Percentiles rank a stretch among this genome's conserved stretches.
These are phyloP conservation scores for Xylaria sp. DNA, from an alignment of 2,329 filamentous ascomycete genomes.

Conservation along the genomic window DNA sequence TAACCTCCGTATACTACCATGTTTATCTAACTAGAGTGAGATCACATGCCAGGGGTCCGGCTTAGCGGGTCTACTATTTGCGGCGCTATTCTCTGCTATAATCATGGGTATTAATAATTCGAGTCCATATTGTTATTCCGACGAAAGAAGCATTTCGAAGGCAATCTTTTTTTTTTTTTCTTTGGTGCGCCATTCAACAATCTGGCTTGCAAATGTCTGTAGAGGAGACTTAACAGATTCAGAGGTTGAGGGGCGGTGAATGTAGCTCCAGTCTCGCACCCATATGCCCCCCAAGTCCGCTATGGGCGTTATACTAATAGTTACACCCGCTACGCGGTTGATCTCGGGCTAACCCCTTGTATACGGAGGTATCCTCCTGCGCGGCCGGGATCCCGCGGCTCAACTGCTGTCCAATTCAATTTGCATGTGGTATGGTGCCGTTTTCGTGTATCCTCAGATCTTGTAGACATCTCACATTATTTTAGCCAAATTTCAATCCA, in stretches of 20 bases:
- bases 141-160: neutral
- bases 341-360: slow-evolving; percentile 15
- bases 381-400: slow-evolving; percentile 23
- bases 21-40: neutral
- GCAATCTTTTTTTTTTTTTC: neutral
- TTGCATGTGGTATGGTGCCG: slow-evolving; percentile 23
- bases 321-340: slow-evolving; percentile 9
- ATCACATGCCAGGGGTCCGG: slow-evolving; percentile 12
- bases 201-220: neutral
- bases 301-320: neutral
- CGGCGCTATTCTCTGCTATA: neutral
- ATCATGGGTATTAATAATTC: neutral
- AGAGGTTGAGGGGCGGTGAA: slow-evolving; percentile 22
- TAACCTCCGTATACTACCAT: no score
- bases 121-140: neutral
- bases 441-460: slow-evolving; percentile 1
- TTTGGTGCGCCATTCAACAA: neutral
- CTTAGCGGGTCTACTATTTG: slow-evolving; percentile 5
- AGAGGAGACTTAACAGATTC: neutral
- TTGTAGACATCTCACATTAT: neutral
- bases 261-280: neutral
- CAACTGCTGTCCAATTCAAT: slow-evolving; percentile 8
- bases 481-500: neutral
- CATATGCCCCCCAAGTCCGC: neutral
- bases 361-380: slow-evolving; percentile 12